Evolutionary conservation across 768 basidiomycete genomes (phyloP), one percentile per base, ranked within the genome.

Genomic region (Kwoniella dendrophila): DNA sequence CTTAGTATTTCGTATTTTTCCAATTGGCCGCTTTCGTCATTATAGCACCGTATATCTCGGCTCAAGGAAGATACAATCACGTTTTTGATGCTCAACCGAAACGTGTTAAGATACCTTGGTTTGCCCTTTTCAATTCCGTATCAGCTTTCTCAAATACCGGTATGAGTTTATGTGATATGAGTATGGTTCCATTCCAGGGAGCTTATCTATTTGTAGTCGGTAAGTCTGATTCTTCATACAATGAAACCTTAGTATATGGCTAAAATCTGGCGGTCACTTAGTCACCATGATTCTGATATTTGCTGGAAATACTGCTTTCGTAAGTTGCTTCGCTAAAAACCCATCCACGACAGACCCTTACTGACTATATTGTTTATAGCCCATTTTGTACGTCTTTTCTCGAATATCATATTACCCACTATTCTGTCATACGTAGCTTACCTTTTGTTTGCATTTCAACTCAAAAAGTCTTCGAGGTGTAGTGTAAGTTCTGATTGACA

Each of bases 281-380:
- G 73, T 79, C 54, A 81, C 92, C 83, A 82, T 86, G 0, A 79
- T 92, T 47, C 80, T 90, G 26, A 88, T 97, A 65, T 78, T 97
- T 48, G 92, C 91, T 50, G 95, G 95, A 10, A 97, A 98, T 74
- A 96, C 93, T 44, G 88, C 86, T 24, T 95, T 91, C 72, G 93
- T 95, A 71, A 83, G 92, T 88, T 4, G 3, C 14, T n/a, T 34
- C 34, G 11, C 3, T 1, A n/a, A 1, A 3, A 48, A 30, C 47
- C 47, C 34, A 43, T 41, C 38, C 22, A 55, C 38, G 43, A 60
- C 44, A 50, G 51, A 45, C 26, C 18, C 27, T 3, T 44, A 56
- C 52, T 45, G 40, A 55, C 1, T 30, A 59, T 22, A 18, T 6
- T 53, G 5, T 57, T 26, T 59, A 24, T 56, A 92, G 90, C 92